A percentile compares a stretch with the other conserved stretches of the same genome.
Conservation (phyloP, 1,284 basidiomycete genomes). For the Ustilago lituana region DNA sequence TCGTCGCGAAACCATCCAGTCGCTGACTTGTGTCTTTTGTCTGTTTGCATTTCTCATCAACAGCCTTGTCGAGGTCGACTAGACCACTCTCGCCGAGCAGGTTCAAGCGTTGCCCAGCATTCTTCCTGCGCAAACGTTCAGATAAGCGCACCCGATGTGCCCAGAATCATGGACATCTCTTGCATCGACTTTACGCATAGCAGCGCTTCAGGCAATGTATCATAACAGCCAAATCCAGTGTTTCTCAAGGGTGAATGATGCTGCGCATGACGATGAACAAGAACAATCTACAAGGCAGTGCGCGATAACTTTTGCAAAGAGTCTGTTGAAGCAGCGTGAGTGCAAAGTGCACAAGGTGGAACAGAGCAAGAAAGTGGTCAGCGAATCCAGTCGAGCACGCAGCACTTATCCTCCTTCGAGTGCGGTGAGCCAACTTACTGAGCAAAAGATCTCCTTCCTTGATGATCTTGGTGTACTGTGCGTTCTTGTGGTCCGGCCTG, state of each 20-base stretch:
- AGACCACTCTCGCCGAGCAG: neutral
- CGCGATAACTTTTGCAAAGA: conserved; percentile 66
- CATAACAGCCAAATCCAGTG: neutral
- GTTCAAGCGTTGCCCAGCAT: too few relatives aligned
- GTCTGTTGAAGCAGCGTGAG: conserved; percentile 43
- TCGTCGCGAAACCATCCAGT: too few relatives aligned
- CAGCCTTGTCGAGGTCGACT: conserved; percentile 54
- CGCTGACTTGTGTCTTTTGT: neutral
- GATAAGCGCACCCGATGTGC: too few relatives aligned
- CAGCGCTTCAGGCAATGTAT: too few relatives aligned
- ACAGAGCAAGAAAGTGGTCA: neutral
- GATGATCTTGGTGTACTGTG: conserved; percentile 88
- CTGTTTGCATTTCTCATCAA: neutral
- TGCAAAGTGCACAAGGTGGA: neutral
- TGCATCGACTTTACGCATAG: too few relatives aligned
- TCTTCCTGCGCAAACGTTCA: too few relatives aligned
- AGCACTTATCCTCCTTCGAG: too few relatives aligned
- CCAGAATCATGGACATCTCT: too few relatives aligned
- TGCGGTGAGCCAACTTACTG: conserved; percentile 68
- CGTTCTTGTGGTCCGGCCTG: conserved; percentile 81
- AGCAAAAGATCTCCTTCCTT: conserved; percentile 88
- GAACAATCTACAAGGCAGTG: conserved; percentile 60
- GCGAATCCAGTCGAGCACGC: too few relatives aligned
- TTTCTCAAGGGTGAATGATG: neutral
- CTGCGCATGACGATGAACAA: neutral